phyloP scores from a whole-genome alignment of 164 flowering plant genomes.

The Malania oleifera region DNA sequence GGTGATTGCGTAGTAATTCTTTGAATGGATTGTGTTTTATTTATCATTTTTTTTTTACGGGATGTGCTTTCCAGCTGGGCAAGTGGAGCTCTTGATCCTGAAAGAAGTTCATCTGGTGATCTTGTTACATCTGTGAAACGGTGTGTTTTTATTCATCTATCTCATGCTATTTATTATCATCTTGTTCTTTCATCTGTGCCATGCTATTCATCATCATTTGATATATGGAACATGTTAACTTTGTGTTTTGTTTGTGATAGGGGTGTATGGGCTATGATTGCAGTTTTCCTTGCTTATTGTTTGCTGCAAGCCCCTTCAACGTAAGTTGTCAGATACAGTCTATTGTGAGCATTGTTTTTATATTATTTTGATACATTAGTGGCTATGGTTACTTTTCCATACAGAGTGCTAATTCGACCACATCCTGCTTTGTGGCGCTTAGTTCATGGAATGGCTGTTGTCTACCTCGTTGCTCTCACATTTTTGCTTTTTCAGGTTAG shows the following conservation, averaged over 20 bases:
- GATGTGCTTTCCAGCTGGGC: conserved; percentile 66
- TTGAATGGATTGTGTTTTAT: neutral
- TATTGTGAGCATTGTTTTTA: neutral
- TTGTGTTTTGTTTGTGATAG: conserved; percentile 28
- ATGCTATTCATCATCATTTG: neutral
- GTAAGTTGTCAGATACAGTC: conserved; percentile 45
- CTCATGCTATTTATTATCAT: neutral
- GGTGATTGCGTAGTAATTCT: too few species aligned
- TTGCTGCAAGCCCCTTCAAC: conserved; percentile 98
- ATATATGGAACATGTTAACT: neutral
- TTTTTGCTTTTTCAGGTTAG: conserved; percentile 97
- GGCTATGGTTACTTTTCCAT: neutral
- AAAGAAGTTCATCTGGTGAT: conserved; percentile 49
- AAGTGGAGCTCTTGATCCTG: conserved; percentile 95
- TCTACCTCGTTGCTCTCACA: conserved; percentile 90
- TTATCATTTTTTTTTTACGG: conserved; percentile 3
- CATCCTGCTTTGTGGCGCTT: conserved; percentile 99
- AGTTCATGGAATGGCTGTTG: conserved; percentile 97
- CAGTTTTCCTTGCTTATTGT: conserved; percentile 91
- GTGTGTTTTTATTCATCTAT: conserved; percentile 24
- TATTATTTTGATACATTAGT: neutral
- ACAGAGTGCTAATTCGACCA: conserved; percentile 88
- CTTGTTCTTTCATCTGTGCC: neutral
- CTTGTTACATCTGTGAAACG: conserved; percentile 80
- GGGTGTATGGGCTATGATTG: conserved; percentile 97